phyloP scores from a whole-genome alignment of 345 rosid genomes.

The Salix brachista region DNA sequence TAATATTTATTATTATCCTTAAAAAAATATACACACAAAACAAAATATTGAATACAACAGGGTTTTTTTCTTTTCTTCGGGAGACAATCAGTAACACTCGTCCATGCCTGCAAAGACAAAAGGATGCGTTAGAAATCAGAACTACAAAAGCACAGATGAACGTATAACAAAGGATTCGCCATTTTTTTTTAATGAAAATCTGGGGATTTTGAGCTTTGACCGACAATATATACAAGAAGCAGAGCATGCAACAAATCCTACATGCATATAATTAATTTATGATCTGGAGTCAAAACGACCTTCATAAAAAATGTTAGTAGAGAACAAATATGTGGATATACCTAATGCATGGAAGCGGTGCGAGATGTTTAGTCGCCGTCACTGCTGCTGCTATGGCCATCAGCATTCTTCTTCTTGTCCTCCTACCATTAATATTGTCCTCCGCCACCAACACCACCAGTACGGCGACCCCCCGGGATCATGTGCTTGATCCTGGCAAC shows the following conservation, averaged over 20 bases:
- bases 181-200: no score
- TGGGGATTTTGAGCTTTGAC: background rate
- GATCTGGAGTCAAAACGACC: background rate
- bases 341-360: background rate
- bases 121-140: no score
- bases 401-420: constrained; percentile 33
- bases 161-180: background rate
- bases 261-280: background rate
- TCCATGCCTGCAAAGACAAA: background rate
- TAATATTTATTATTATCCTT: no score
- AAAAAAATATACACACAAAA: no score
- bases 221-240: background rate
- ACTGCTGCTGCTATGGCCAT: constrained; percentile 56
- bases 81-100: background rate
- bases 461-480: constrained; percentile 35
- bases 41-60: background rate
- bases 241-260: background rate
- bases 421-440: constrained; percentile 35
- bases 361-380: constrained; percentile 48
- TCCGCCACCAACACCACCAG: no score
- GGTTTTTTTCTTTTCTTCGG: background rate
- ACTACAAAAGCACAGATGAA: no score
- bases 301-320: no score
- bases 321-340: background rate
- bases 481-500: constrained; percentile 43